These are phyloP conservation scores for Hydrangea macrophylla DNA, from an alignment of 148 eudicot genomes.

Conservation along the genomic window DNA sequence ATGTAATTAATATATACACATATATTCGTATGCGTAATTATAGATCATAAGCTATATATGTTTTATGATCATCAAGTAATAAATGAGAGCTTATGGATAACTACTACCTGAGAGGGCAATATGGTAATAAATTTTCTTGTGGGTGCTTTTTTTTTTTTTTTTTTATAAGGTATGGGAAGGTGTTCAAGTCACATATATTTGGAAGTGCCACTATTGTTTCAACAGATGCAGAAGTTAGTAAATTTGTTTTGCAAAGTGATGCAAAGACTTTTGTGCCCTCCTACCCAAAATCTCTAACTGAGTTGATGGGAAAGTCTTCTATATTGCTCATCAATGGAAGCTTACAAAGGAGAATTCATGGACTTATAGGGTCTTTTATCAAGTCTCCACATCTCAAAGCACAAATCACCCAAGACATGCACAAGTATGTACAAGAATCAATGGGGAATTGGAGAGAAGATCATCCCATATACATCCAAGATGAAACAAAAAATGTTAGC, in stretches of 20 bases:
- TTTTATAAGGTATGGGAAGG: conserved; percentile 93
- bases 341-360: conserved; percentile 80
- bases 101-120: too few species aligned
- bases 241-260: conserved; percentile 72
- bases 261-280: conserved; percentile 68
- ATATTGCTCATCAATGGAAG: conserved; percentile 74
- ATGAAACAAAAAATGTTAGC: conserved; percentile 64
- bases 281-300: conserved; percentile 86
- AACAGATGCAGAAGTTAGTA: conserved; percentile 90
- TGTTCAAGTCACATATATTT: conserved; percentile 86
- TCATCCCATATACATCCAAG: conserved; percentile 60
- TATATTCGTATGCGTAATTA: background rate
- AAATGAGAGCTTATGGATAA: too few species aligned
- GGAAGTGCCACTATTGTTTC: conserved; percentile 77
- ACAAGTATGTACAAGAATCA: conserved; percentile 41
- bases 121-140: background rate
- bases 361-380: conserved; percentile 70
- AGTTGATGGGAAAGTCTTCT: conserved; percentile 80
- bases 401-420: conserved; percentile 65
- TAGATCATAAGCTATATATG: too few species aligned
- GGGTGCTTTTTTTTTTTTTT: background rate
- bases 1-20: too few species aligned
- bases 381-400: conserved; percentile 72
- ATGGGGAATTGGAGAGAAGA: conserved; percentile 57
- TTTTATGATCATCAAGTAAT: too few species aligned